These are phyloP conservation scores for Chaetoceros muelleri DNA, from an alignment of 108 stramenopile genomes.

Conservation along the genomic window DNA sequence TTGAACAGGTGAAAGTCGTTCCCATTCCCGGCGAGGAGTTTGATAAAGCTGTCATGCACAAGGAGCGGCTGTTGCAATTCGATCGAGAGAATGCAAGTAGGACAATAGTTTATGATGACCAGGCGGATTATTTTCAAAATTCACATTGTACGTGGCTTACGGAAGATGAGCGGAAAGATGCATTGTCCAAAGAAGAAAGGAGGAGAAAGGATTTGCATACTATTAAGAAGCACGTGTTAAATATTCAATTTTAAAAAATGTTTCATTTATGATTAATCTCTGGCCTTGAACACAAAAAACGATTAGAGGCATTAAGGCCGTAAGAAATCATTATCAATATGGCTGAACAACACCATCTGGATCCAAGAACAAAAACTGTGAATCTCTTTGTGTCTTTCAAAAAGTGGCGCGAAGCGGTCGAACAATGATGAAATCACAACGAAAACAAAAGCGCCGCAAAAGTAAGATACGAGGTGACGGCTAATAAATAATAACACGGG, in stretches of 20 bases:
- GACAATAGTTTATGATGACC: slow-evolving; percentile 45
- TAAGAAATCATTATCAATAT: no score
- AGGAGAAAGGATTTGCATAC: slow-evolving; percentile 9
- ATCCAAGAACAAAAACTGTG: no score
- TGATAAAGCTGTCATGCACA: slow-evolving; percentile 17
- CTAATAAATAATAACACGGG: no score
- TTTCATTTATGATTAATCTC: no score
- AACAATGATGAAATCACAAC: no score
- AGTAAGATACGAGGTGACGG: no score
- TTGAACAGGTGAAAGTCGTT: slow-evolving; percentile 10
- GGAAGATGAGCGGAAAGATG: slow-evolving; percentile 24
- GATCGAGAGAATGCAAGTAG: slow-evolving; percentile 34
- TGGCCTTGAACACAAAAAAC: no score
- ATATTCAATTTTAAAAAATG: slow-evolving; percentile 15
- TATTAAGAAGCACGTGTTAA: slow-evolving; percentile 21
- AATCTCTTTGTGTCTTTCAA: no score
- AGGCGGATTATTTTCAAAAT: slow-evolving; percentile 35
- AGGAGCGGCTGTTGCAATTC: slow-evolving; percentile 36
- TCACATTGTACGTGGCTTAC: slow-evolving; percentile 27
- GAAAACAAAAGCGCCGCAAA: no score
- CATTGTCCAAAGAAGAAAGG: slow-evolving; percentile 17
- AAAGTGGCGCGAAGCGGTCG: no score
- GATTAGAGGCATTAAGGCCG: no score
- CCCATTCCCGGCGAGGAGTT: neutral
- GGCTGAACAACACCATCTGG: no score